Percentiles rank a stretch among this genome's conserved stretches.
phyloP scores from a whole-genome alignment of 352 stramenopile species.

The Hyaloperonospora brassicae region DNA sequence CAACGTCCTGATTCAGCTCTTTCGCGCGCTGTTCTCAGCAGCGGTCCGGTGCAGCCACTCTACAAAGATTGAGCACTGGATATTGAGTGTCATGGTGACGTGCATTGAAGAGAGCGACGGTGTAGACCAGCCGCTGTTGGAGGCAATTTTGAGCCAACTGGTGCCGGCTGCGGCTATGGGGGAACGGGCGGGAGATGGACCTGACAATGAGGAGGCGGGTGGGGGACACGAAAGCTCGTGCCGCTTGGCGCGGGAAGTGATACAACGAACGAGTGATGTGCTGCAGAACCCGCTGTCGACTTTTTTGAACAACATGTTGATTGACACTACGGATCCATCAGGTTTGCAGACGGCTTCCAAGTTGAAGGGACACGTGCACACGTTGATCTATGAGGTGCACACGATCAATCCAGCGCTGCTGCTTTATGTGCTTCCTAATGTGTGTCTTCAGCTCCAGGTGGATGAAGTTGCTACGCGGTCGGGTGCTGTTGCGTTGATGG shows the following conservation, averaged over 20 bases:
- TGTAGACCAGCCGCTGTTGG: slow-evolving; percentile 59
- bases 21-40: slow-evolving; percentile 58
- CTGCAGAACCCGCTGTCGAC: slow-evolving; percentile 60
- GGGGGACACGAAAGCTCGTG: slow-evolving; percentile 25
- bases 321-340: slow-evolving; percentile 32
- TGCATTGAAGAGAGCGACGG: slow-evolving; percentile 67
- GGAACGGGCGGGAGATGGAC: not conserved
- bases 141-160: slow-evolving; percentile 52
- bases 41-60: slow-evolving; percentile 55
- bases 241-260: slow-evolving; percentile 64
- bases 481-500: slow-evolving; percentile 67
- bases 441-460: slow-evolving; percentile 81
- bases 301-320: slow-evolving; percentile 78
- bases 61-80: slow-evolving; percentile 60
- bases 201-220: not conserved
- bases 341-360: slow-evolving; percentile 27
- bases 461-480: slow-evolving; percentile 78
- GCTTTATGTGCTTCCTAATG: slow-evolving; percentile 77
- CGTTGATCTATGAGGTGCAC: slow-evolving; percentile 79
- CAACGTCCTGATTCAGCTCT: slow-evolving; percentile 61
- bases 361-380: slow-evolving; percentile 76
- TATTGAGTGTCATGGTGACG: slow-evolving; percentile 61
- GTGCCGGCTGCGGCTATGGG: slow-evolving; percentile 18
- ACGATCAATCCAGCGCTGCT: slow-evolving; percentile 68
- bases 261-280: slow-evolving; percentile 56